phyloP scores from a whole-genome alignment of 2,329 filamentous ascomycete species.

The Hymenoscyphus fructigenus region DNA sequence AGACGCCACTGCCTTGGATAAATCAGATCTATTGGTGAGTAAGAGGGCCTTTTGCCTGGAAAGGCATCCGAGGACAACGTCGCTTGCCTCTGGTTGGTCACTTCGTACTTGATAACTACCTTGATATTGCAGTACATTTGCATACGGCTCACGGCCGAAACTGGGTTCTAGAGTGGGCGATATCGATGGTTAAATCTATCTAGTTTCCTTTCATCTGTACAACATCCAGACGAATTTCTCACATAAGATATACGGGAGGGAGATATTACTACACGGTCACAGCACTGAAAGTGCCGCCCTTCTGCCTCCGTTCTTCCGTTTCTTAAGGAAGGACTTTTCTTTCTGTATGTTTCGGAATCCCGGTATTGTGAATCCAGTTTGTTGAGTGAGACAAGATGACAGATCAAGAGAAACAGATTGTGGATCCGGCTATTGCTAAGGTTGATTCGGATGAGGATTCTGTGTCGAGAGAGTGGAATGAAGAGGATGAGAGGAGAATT shows the following conservation, averaged over 20 bases:
- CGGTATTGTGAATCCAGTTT: neutral
- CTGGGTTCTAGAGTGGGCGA: neutral
- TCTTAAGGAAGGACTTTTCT: neutral
- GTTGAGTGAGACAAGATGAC: too few relatives aligned
- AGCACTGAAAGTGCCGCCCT: too few relatives aligned
- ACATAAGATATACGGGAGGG: neutral
- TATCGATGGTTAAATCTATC: neutral
- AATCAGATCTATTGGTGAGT: neutral
- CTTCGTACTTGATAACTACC: neutral
- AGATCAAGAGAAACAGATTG: slow-evolving; percentile 13
- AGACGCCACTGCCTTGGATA: neutral
- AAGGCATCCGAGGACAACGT: neutral
- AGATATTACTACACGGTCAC: too few relatives aligned
- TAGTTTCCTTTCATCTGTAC: neutral
- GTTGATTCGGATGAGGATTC: slow-evolving; percentile 17
- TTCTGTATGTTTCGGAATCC: neutral
- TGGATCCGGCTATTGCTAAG: slow-evolving; percentile 4
- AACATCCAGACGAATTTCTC: neutral
- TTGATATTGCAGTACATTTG: neutral
- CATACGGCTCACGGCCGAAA: neutral
- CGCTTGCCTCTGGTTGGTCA: neutral
- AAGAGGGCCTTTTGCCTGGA: neutral
- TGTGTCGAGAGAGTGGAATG: slow-evolving; percentile 15
- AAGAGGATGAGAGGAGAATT: slow-evolving; percentile 20
- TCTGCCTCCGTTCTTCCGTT: neutral